Conservation (phyloP, 441 rosid species). For the Corymbia citriodora region DNA sequence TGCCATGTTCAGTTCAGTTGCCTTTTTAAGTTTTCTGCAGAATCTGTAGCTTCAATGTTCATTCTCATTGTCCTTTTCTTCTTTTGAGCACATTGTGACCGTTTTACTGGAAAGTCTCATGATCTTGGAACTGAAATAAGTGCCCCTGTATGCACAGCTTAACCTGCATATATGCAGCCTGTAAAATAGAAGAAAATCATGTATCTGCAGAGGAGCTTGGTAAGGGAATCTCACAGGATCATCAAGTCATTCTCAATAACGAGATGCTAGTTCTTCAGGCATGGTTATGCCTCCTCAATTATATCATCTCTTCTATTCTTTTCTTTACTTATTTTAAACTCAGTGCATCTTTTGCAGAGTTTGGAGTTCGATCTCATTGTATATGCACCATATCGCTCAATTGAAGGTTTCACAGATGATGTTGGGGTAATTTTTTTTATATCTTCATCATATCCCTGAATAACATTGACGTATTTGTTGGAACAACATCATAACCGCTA, state of each 20-base stretch:
- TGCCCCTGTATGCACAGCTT: conserved; percentile 45
- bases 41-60: background rate
- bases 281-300: conserved; percentile 27
- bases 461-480: background rate
- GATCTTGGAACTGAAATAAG: conserved; percentile 6
- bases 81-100: background rate
- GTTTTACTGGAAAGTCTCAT: background rate
- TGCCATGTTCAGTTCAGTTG: background rate
- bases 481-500: background rate
- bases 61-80: background rate
- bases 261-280: conserved; percentile 98
- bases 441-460: background rate
- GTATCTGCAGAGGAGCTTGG: conserved; percentile 99
- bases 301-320: background rate
- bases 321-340: conserved; percentile 2
- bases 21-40: background rate
- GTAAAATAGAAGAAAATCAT: conserved; percentile 97
- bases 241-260: conserved; percentile 90
- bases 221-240: conserved; percentile 96
- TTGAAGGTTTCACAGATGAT: conserved; percentile 79
- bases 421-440: conserved; percentile 49
- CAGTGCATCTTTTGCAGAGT: conserved; percentile 46
- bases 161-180: conserved; percentile 91
- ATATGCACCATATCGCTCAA: conserved; percentile 80
- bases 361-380: conserved; percentile 95